phyloP scores from a whole-genome alignment of 1,284 basidiomycete species.

The Heterobasidion occidentale region DNA sequence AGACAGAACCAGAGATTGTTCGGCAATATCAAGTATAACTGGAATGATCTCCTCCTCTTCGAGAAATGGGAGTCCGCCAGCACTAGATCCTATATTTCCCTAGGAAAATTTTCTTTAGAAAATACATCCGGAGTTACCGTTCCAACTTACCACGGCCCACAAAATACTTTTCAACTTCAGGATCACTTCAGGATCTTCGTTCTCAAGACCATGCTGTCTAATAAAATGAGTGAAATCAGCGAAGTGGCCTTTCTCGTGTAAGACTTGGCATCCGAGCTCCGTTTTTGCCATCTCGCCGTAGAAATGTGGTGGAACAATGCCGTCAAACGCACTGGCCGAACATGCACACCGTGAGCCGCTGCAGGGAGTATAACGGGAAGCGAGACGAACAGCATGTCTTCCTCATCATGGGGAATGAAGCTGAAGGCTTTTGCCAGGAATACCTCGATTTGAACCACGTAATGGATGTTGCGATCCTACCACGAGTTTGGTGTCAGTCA shows the following conservation, averaged over 20 bases:
- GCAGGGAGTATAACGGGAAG: background rate
- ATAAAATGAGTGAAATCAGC: slow-evolving; percentile 88
- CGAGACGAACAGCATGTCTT: slow-evolving; percentile 44
- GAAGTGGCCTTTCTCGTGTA: slow-evolving; percentile 90
- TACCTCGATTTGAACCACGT: slow-evolving; percentile 83
- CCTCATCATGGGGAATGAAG: slow-evolving; percentile 48
- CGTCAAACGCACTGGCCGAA: slow-evolving; percentile 63
- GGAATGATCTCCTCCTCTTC: slow-evolving; percentile 94
- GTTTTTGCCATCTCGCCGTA: slow-evolving; percentile 98
- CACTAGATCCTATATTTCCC: slow-evolving; percentile 92
- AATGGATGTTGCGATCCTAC: slow-evolving; percentile 81
- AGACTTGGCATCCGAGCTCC: slow-evolving; percentile 83
- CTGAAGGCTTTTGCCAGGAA: slow-evolving; percentile 75
- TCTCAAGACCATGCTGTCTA: slow-evolving; percentile 79
- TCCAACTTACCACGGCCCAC: slow-evolving; percentile 83
- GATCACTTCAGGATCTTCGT: slow-evolving; percentile 77
- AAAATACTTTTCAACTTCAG: slow-evolving; percentile 90
- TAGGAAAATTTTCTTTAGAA: slow-evolving; percentile 21
- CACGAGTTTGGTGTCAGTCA: slow-evolving; percentile 5
- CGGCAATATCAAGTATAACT: slow-evolving; percentile 85
- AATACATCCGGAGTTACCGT: background rate
- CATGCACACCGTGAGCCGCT: background rate
- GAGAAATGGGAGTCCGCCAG: slow-evolving; percentile 87
- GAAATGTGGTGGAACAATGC: slow-evolving; percentile 90
- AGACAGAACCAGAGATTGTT: slow-evolving; percentile 83